Base-by-base conservation (phyloP, 2,329 filamentous ascomycete genomes). In the Remersonia thermophila region DNA sequence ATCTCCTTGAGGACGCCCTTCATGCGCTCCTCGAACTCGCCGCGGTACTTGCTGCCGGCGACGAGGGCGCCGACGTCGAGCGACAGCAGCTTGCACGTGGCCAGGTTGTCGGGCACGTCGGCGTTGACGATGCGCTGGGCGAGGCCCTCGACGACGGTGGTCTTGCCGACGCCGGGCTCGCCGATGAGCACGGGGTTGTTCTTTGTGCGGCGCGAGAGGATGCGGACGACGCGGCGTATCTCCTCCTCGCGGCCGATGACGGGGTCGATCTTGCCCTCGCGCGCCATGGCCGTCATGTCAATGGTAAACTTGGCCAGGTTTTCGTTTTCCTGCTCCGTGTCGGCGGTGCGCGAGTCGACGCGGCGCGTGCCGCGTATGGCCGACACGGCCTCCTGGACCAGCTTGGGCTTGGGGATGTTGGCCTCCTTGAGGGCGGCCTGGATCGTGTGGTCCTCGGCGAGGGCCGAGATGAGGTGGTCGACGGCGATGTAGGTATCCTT, bases 1-100 rank as follows among this genome's bases (percentile, higher is more conserved):
- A 98, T 94, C 63, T 98, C 91, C 60, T 96, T 98, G 51, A 98
- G 62, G 4, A 98, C 91, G 37, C 89, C 87, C 72, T 98, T 98
- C 87, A 98, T 96, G 50, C 91, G 77, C 68, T 98, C 91, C 59
- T 98, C 91, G 41, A 98, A 98, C 59, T 98, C 91, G 65, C 91
- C 91, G 33, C 91, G 80, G 66, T 93, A 98, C 64, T 98, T 98
- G 73, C 86, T 95, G 48, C 91, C 91, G 40, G 91, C 91, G 45
- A 98, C 89, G 39, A 98, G 69, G 16, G 89, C 83, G 51, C 91
- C 91, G 32, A 98, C 89, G 53, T 98, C 91, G 31, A 98, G 77
- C 3, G 91, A 95, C 38, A 98, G 77, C 41, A 98, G 70, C 58
- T 83, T 91, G 72, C 91, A 98, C 41, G 84, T 80, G 35, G 91